A percentile compares a stretch with the other conserved stretches of the same genome.
phyloP scores from a whole-genome alignment of 371 early-diverging fungal species.

The Mucor plumbeus region DNA sequence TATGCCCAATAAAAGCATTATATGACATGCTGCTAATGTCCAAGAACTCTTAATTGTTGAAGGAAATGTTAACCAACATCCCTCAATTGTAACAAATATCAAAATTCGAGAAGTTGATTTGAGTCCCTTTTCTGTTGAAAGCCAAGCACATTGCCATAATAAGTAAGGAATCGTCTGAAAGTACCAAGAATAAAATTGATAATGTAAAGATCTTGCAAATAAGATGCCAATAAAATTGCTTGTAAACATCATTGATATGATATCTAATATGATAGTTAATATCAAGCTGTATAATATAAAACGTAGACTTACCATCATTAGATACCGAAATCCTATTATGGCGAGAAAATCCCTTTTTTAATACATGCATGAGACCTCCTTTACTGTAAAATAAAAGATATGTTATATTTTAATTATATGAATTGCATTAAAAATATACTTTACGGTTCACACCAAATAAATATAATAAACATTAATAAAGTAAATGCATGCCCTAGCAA shows the following conservation, averaged over 20 bases:
- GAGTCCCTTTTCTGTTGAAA: constrained; percentile 2
- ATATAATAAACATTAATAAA: constrained; percentile 62
- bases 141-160: constrained; percentile 57
- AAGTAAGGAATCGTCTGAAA: constrained; percentile 83
- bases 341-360: constrained; percentile 46
- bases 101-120: constrained; percentile 30
- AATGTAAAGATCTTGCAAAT: constrained; percentile 90
- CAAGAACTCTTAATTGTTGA: constrained; percentile 46
- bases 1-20: constrained; percentile 37
- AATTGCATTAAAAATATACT: not conserved
- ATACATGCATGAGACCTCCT: constrained; percentile 58
- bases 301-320: constrained; percentile 40
- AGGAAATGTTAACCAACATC: constrained; percentile 56
- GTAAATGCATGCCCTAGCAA: constrained; percentile 64
- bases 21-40: constrained; percentile 46
- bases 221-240: constrained; percentile 88
- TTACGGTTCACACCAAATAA: constrained; percentile 59
- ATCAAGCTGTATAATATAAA: constrained; percentile 15
- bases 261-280: constrained; percentile 46
- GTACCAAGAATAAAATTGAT: constrained; percentile 97
- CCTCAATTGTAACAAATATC: constrained; percentile 48
- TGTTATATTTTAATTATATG: not conserved
- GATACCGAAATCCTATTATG: constrained; percentile 24
- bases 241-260: constrained; percentile 73
- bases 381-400: constrained; percentile 30